A percentile compares a stretch with the other conserved stretches of the same genome.
Conservation (phyloP, 2,329 filamentous ascomycete genomes). For the Eutypa lata region DNA sequence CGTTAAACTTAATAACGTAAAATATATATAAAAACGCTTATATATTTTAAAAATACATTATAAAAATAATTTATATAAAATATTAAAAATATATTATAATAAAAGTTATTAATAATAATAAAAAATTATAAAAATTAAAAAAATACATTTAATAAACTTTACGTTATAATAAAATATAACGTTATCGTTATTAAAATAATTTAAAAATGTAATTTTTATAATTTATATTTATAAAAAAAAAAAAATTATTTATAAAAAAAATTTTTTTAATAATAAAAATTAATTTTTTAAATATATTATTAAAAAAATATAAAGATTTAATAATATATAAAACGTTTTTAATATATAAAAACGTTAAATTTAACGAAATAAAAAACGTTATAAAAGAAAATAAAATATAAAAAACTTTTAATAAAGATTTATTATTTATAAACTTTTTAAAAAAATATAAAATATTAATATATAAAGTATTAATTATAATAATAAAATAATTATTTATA, state of each 20-base stretch:
- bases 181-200: not conserved
- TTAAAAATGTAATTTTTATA: not conserved
- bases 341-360: not conserved
- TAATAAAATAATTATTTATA: not conserved
- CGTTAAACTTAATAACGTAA: too few species aligned
- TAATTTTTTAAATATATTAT: not conserved
- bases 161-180: not conserved
- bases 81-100: not conserved
- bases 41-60: too few species aligned
- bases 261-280: not conserved
- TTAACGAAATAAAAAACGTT: not conserved
- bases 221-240: not conserved
- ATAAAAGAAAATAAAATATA: too few species aligned
- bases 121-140: not conserved
- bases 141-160: not conserved
- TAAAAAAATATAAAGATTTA: not conserved
- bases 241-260: not conserved
- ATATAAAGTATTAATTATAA: not conserved
- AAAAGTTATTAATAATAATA: not conserved
- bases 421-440: not conserved
- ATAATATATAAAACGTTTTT: not conserved
- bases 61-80: not conserved
- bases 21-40: too few species aligned
- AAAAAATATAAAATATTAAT: not conserved
- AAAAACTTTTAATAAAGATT: too few species aligned